Evolutionary conservation across 345 rosid species (phyloP), one percentile per base, ranked within the genome.

Genomic region (Gossypium herbaceum): DNA sequence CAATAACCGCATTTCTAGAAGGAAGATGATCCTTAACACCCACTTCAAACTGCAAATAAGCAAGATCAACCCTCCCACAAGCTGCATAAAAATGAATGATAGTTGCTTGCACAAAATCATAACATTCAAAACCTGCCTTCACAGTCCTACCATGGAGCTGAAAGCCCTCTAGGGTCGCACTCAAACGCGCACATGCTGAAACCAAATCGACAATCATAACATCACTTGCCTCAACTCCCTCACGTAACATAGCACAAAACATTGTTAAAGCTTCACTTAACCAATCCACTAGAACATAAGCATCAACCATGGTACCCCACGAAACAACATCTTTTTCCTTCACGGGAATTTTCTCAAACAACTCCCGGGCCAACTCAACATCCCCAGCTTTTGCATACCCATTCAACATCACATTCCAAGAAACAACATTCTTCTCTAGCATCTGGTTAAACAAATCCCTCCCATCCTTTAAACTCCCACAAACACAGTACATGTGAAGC

Each of bases 341-440:
- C 64, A 57, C 57, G 4, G 85, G 92, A 24, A 90, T 84, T 79
- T 76, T 82, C 79, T 84, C 81, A 60, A 94, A 94, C 85, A 90
- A 19, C 48, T 87, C 84, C 76, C 79, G 76, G 15, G 91, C 93
- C 60, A 77, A 77, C 69, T 87, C 81, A n/a, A 89, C 34, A 1
- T 80, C 59, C 73, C 97, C 98, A 11, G 87, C 91, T 82, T 92
- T 94, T 0, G 93, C 79, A 76, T 88, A 92, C 48, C 96, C 98
- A 62, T 94, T 94, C 77, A 94, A 79, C 93, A 94, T 87, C 57
- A 92, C 97, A 78, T 92, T 94, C 97, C 98, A 92, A 0, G 97
- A 78, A 77, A 92, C 88, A 65, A 82, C 47, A 57, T 86, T 89
- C 81, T 77, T 88, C 55, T 88, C 89, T 7, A 76, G 74, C 97